Evolutionary conservation across 202 grass and related monocot genomes (phyloP).

Genomic region (Dendrocalamus latiflorus): DNA sequence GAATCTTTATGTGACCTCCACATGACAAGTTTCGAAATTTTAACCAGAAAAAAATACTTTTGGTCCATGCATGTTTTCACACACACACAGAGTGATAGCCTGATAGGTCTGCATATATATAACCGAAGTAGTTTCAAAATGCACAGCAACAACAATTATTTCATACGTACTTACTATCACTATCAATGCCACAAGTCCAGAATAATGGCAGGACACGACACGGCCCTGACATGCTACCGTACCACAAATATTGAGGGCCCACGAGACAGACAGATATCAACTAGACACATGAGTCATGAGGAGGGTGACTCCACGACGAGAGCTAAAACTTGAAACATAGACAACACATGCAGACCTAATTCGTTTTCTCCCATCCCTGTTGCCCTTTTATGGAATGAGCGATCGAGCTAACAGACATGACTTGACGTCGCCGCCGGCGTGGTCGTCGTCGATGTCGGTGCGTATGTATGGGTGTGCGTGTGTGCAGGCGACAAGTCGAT

Average conservation of each 20-base stretch:
- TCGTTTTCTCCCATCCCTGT: neutral
- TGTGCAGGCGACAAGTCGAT: constrained; percentile 69
- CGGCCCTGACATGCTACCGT: neutral
- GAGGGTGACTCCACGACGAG: neutral
- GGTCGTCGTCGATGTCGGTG: neutral
- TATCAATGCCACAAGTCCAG: neutral
- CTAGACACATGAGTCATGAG: neutral
- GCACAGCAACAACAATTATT: too few relatives aligned
- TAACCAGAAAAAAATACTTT: neutral
- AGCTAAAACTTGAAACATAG: neutral
- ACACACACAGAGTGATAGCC: too few relatives aligned
- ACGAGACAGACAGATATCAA: neutral
- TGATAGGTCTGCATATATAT: too few relatives aligned
- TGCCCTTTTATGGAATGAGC: neutral
- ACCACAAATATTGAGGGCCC: neutral
- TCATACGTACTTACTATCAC: too few relatives aligned
- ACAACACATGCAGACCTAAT: neutral
- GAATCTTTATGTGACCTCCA: neutral
- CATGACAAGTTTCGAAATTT: neutral
- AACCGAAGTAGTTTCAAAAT: neutral
- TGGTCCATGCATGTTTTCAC: neutral
- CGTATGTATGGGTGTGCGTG: too few relatives aligned
- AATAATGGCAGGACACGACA: neutral
- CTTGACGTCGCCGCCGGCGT: neutral
- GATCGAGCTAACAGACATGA: neutral